Percentiles rank a stretch among this genome's conserved stretches.
These are phyloP conservation scores for Microglena sp. DNA, from an alignment of 139 green algal genomes.

Conservation along the genomic window DNA sequence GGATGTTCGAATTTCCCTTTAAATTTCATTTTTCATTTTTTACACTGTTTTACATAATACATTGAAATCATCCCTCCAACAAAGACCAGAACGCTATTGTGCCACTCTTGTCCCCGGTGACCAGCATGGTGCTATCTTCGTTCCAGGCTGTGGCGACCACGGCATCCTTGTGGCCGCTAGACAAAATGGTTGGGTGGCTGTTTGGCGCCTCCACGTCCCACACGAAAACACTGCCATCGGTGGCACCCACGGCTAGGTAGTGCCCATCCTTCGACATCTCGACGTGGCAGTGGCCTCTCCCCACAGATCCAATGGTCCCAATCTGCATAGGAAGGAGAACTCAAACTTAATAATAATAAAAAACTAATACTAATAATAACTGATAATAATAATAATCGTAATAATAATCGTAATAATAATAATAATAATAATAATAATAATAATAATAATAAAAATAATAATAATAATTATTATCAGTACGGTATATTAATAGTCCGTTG, in stretches of 20 bases:
- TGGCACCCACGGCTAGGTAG: slow-evolving; percentile 4
- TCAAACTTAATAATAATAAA: too few relatives aligned
- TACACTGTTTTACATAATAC: too few relatives aligned
- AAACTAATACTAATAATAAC: too few relatives aligned
- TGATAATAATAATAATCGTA: too few relatives aligned
- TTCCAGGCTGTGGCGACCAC: slow-evolving; percentile 27
- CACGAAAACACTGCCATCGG: slow-evolving; percentile 8
- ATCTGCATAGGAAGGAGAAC: slow-evolving; percentile 2
- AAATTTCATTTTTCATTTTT: too few relatives aligned
- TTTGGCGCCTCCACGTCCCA: slow-evolving; percentile 1
- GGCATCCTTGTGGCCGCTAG: slow-evolving; percentile 21
- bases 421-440: too few relatives aligned
- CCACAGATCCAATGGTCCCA: slow-evolving; percentile 13
- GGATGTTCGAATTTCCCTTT: too few relatives aligned
- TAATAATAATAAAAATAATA: too few relatives aligned
- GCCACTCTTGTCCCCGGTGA: slow-evolving; percentile 26
- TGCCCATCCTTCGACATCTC: slow-evolving; percentile 12
- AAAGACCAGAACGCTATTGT: slow-evolving; percentile 25
- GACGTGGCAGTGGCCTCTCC: slow-evolving; percentile 2
- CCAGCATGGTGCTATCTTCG: slow-evolving; percentile 10
- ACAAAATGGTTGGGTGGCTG: background rate
- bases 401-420: too few relatives aligned
- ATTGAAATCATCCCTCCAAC: too few relatives aligned
- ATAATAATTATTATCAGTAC: too few relatives aligned
- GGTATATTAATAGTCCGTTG: too few relatives aligned